Base-by-base conservation (phyloP, 805 yeast genomes). In the Maudiozyma serrabonitensis region DNA sequence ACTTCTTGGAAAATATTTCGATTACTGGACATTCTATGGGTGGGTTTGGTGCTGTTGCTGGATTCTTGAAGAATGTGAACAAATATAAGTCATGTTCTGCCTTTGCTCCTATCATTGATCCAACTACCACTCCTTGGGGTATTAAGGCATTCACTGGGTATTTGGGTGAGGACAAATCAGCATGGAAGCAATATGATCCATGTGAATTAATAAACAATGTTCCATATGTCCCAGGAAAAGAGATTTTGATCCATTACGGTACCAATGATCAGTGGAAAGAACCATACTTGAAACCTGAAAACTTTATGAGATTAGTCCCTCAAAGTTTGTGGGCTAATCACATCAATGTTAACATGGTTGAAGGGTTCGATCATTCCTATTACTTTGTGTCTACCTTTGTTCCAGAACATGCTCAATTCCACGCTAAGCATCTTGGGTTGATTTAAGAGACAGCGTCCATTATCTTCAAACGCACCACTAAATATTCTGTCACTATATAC, bases 11-110 rank as follows among this genome's bases (percentile, higher is more conserved):
- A 39, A 82, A 77, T 40, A 75, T 81, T 46, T 78, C 91, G 19
- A 79, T 91, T 55, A 81, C 93, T n/a, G 99, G 99, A 42, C 98
- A 93, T 67, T 93, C 99, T 1, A 93, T 93, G 98, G 99, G 99
- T 46, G 99, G 99, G 0, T 87, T 78, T 64, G 99, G 98, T 50
- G 95, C 99, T 0, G 68, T 91, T 52, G 70, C 84, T 52, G 72
- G 81, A n/a, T 80, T 68, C 56, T 69, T 91, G 52, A 78, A 75
- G 54, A 80, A 84, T 64, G 87, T 90, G 0, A 50, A 52, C 23
- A 54, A 54, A 18, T 91, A 84, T 72, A 78, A 78, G 63, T 81
- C 93, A 1, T 90, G 86, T 41, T 79, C 87, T 51, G 97, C 96
- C 0, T 91, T 91, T 70, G 79, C 97, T 0, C 98, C 99, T 47